Percentiles rank a stretch among this genome's conserved stretches.
Evolutionary conservation across 1,139 yeast species (phyloP).

Genomic region (Candida dubliniensis): DNA sequence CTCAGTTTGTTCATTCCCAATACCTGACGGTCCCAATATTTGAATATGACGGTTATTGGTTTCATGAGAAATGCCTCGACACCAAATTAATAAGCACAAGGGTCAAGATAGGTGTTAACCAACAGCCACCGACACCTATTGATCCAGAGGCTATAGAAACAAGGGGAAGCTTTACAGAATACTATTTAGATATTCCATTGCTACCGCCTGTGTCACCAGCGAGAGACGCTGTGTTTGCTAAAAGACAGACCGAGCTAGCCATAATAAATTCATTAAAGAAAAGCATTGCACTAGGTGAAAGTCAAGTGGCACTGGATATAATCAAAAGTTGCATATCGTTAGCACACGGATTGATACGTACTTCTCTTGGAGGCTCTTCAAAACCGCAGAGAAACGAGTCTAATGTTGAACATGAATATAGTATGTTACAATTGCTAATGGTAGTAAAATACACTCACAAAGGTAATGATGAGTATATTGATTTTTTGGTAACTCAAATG

Average conservation of each 20-base stretch:
- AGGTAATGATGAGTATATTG: too few relatives aligned
- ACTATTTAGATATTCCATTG: constrained; percentile 23
- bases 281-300: constrained; percentile 1
- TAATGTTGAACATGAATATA: too few relatives aligned
- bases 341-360: constrained; percentile 10
- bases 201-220: constrained; percentile 30
- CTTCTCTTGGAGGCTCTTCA: too few relatives aligned
- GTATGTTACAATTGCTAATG: too few relatives aligned
- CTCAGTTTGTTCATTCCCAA: constrained; percentile 6
- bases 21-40: constrained; percentile 7
- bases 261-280: constrained; percentile 22
- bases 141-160: constrained; percentile 1
- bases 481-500: too few relatives aligned
- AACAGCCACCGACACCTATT: constrained; percentile 8
- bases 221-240: constrained; percentile 30
- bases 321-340: constrained; percentile 15
- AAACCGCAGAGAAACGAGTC: too few relatives aligned
- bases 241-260: constrained; percentile 33
- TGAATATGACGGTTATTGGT: constrained; percentile 11
- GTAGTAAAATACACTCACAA: too few relatives aligned
- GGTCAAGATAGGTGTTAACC: background rate
- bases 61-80: constrained; percentile 1
- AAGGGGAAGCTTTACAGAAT: background rate
- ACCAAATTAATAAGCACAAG: background rate
- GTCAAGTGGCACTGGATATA: constrained; percentile 5